Base-by-base conservation (phyloP, 1,284 basidiomycete genomes). In the Golubevia pallescens region DNA sequence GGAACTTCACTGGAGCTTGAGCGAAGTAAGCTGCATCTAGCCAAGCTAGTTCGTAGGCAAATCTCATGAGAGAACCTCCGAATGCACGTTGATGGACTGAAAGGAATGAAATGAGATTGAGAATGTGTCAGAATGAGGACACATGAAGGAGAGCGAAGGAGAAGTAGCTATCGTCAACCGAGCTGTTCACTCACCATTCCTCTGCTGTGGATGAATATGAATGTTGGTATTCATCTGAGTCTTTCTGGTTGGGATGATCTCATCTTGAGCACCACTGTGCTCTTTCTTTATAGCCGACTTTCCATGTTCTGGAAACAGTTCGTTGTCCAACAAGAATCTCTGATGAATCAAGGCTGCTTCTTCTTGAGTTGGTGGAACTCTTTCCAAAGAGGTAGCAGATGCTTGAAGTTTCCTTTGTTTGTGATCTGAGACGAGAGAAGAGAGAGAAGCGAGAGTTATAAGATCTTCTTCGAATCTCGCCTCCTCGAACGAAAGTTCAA, bases 1-100 rank as follows among this genome's bases (percentile, higher is more conserved):
- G 67, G 67, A 86, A 87, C 14, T 74, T 76, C 14, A 87, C 86
- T 7, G 81, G 78, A 4, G 73, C 69, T 4, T 81, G 73, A 23
- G 78, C 77, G 61, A 86, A 78, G 19, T 80, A 63, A 66, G 78
- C 80, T 0, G 79, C 84, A 1, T 73, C 80, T 65, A 83, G 75
- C 71, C 80, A 86, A 1, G 85, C 86, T 1, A 83, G 71, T 69
- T 86, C 86, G 75, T 85, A 86, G 0, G 85, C 81, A 19, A 71
- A 68, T 7, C 67, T 65, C 75, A 81, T 81, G n/a, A 81, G 66
- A 64, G 72, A 69, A 19, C 73, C 74, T 21, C 75, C 77, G 73
- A 80, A 84, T 60, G 77, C 68, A 51, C 67, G 5, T 34, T n/a
- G 57, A 28, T 8, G 58, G n/a, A 38, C 24, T 51, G 19, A 7